Conservation (phyloP, 306 rosid species). For the Vicia sativa region DNA sequence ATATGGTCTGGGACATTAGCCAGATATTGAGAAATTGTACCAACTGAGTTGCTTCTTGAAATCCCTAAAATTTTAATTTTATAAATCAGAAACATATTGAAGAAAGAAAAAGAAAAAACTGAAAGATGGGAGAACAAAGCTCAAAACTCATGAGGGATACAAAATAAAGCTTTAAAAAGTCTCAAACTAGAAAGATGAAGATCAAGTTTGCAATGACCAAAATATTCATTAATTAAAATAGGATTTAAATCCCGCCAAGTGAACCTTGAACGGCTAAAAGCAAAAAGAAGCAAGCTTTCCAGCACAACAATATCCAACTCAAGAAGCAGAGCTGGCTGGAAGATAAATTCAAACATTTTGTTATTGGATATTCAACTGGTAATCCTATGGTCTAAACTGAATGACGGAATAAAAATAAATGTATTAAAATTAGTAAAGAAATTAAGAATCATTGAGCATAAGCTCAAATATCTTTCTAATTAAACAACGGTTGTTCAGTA, state of each 20-base stretch:
- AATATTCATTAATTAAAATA: not conserved
- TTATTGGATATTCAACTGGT: constrained; percentile 16
- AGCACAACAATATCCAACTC: not conserved
- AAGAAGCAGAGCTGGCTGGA: not conserved
- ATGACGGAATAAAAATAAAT: constrained; percentile 10
- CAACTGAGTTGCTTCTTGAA: constrained; percentile 76
- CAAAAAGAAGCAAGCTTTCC: not conserved
- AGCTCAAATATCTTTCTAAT: not conserved
- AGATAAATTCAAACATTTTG: constrained; percentile 14
- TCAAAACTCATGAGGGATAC: not conserved
- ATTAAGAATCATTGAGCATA: not conserved
- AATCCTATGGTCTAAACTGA: constrained; percentile 25
- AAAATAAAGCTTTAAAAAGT: not conserved
- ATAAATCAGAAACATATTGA: constrained; percentile 3
- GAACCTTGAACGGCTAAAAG: not conserved
- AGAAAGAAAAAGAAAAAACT: constrained; percentile 30
- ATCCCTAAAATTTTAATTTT: constrained; percentile 51
- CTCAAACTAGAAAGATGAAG: not conserved
- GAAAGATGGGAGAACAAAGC: constrained; percentile 18
- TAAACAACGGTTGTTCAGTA: not conserved
- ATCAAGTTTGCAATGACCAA: constrained; percentile 2
- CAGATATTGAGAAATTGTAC: constrained; percentile 64
- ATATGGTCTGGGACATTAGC: constrained; percentile 57
- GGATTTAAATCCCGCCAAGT: not conserved
- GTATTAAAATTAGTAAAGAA: constrained; percentile 1